Percentiles rank a stretch among this genome's conserved stretches.
These are phyloP conservation scores for Plantago ovata DNA, from an alignment of 257 asterid genomes.

Conservation along the genomic window DNA sequence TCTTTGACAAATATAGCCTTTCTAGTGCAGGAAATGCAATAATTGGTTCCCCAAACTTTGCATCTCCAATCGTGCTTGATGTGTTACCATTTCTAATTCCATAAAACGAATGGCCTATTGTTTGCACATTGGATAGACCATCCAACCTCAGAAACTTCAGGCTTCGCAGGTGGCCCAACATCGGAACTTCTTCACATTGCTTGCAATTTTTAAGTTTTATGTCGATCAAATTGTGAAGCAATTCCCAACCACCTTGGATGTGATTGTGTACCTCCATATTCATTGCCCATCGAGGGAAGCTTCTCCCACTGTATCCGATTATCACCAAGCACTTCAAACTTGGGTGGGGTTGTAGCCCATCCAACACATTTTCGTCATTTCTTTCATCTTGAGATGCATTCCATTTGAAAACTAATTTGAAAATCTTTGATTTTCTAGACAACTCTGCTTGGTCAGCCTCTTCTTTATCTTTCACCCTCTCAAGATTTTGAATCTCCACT, in stretches of 20 bases:
- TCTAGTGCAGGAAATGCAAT: no score
- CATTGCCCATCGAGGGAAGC: conserved; percentile 21
- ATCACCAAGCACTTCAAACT: conserved; percentile 7
- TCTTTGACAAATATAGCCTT: no score
- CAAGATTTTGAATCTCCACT: conserved; percentile 18
- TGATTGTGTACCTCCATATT: background rate
- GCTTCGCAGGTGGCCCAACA: conserved; percentile 25
- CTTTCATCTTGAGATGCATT: background rate
- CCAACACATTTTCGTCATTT: conserved; percentile 21
- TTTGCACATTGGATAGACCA: background rate
- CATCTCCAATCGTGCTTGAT: no score
- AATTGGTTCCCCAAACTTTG: no score
- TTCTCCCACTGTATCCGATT: conserved; percentile 1
- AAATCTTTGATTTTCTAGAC: conserved; percentile 11
- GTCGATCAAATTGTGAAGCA: conserved; percentile 6
- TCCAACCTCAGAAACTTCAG: background rate
- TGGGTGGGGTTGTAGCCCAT: conserved; percentile 31
- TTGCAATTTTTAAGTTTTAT: background rate
- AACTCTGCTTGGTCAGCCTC: conserved; percentile 25
- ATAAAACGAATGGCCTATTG: no score
- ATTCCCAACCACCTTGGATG: background rate
- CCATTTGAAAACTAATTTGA: conserved; percentile 19
- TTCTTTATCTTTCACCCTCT: conserved; percentile 15
- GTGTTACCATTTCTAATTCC: no score
- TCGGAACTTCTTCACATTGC: conserved; percentile 18